phyloP scores from a whole-genome alignment of 2,329 filamentous ascomycete species.

The Atkinsonella texensis region DNA sequence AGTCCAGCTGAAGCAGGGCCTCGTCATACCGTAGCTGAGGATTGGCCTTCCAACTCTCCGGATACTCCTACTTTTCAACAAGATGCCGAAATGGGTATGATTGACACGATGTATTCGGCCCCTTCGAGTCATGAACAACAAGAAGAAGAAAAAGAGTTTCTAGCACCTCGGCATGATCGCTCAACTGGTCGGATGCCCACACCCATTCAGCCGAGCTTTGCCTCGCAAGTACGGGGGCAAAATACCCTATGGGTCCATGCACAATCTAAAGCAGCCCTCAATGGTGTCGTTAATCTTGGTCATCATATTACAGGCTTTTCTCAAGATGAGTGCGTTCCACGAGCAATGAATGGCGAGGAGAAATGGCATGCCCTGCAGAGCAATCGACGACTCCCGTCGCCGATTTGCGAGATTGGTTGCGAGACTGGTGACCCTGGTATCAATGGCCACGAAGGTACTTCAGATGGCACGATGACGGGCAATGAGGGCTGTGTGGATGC shows the following conservation, averaged over 20 bases:
- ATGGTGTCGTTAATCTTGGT: conserved; percentile 25
- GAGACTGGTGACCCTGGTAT: conserved; percentile 38
- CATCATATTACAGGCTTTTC: conserved; percentile 28
- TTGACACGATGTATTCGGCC: conserved; percentile 17
- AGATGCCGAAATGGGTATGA: conserved; percentile 40
- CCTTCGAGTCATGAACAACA: conserved; percentile 12
- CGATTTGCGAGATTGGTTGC: conserved; percentile 47
- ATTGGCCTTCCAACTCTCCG: conserved; percentile 18
- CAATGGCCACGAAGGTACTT: conserved; percentile 21
- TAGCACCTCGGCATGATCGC: not conserved
- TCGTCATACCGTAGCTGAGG: conserved; percentile 17
- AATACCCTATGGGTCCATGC: conserved; percentile 29
- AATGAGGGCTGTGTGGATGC: not conserved
- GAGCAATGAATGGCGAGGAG: conserved; percentile 29
- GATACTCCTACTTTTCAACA: conserved; percentile 9
- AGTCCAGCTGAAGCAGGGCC: conserved; percentile 25
- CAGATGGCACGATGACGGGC: conserved; percentile 20
- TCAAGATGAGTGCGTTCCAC: conserved; percentile 34
- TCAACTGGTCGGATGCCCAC: conserved; percentile 41
- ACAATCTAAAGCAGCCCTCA: conserved; percentile 21
- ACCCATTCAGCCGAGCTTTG: conserved; percentile 47
- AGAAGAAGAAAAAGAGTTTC: conserved; percentile 2
- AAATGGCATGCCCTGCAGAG: conserved; percentile 43
- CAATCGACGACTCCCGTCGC: conserved; percentile 43
- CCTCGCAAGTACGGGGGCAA: conserved; percentile 41